A percentile compares a stretch with the other conserved stretches of the same genome.
phyloP scores from a whole-genome alignment of 1,284 basidiomycete genomes.

The Abortiporus biennis region DNA sequence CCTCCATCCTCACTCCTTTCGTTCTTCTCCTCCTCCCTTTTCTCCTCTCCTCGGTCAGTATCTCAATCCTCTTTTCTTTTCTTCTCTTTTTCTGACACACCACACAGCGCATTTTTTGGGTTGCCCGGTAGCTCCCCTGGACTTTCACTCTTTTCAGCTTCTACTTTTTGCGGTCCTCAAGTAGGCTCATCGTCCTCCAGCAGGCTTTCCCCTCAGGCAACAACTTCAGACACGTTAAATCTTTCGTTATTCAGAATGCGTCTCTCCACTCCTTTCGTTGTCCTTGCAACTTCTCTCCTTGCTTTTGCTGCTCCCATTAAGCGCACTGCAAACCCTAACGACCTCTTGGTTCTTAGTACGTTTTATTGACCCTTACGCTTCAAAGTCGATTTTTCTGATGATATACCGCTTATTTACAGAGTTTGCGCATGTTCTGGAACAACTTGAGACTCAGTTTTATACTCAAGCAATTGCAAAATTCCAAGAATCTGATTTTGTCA shows the following conservation, averaged over 20 bases:
- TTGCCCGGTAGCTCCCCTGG: slow-evolving; percentile 67
- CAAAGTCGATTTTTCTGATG: background rate
- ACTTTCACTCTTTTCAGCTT: slow-evolving; percentile 37
- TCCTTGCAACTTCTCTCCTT: slow-evolving; percentile 43
- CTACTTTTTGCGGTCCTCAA: too few species aligned
- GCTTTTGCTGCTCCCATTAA: slow-evolving; percentile 46
- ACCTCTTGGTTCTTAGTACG: slow-evolving; percentile 57
- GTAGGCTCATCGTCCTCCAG: slow-evolving; percentile 36
- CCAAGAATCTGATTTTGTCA: slow-evolving; percentile 54
- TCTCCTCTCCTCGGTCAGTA: slow-evolving; percentile 19
- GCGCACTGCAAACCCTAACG: slow-evolving; percentile 33
- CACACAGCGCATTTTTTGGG: slow-evolving; percentile 36
- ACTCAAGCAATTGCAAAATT: slow-evolving; percentile 61
- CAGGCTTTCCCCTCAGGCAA: slow-evolving; percentile 40
- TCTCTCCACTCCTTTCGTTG: slow-evolving; percentile 35
- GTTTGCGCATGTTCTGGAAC: slow-evolving; percentile 71
- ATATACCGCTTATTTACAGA: slow-evolving; percentile 32
- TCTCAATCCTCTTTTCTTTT: slow-evolving; percentile 11
- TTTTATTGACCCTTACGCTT: slow-evolving; percentile 13
- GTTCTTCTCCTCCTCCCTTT: slow-evolving; percentile 13
- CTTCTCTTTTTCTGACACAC: slow-evolving; percentile 1
- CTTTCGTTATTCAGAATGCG: slow-evolving; percentile 37
- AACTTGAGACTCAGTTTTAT: slow-evolving; percentile 71
- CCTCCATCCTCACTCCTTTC: slow-evolving; percentile 2
- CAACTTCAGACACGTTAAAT: slow-evolving; percentile 19